A percentile compares a stretch with the other conserved stretches of the same genome.
Evolutionary conservation across 495 filamentous ascomycete species (phyloP).

Genomic region (Neurospora africana): DNA sequence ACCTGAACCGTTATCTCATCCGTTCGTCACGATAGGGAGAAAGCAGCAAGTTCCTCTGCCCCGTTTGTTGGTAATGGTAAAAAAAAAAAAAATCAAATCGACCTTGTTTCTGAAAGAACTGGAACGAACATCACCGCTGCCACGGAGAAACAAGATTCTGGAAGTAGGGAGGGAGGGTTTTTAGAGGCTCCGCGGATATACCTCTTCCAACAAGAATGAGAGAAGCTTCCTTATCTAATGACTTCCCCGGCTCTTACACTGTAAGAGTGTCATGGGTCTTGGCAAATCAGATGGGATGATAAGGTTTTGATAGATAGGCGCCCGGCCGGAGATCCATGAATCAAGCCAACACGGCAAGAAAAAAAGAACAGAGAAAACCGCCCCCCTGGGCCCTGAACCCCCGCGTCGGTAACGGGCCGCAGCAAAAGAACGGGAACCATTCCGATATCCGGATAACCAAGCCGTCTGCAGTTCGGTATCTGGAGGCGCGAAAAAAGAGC

Average conservation of each 20-base stretch:
- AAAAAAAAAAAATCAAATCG: too few species aligned
- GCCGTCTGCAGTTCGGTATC: background rate
- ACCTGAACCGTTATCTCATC: too few species aligned
- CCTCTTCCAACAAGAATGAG: too few species aligned
- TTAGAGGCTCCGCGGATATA: background rate
- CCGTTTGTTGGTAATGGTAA: too few species aligned
- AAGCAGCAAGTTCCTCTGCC: too few species aligned
- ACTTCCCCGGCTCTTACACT: too few species aligned
- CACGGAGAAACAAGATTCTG: background rate
- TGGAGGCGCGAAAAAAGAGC: background rate
- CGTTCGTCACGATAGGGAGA: too few species aligned
- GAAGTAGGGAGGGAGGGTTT: background rate
- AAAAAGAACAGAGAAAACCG: background rate
- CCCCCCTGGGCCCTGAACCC: background rate
- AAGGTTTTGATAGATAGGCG: background rate
- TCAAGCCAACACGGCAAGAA: background rate
- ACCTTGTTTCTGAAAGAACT: too few species aligned
- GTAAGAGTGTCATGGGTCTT: background rate
- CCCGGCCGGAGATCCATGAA: background rate
- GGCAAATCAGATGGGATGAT: background rate
- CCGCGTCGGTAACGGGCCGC: background rate
- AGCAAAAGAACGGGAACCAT: background rate
- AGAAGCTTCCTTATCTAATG: too few species aligned
- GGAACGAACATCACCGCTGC: background rate
- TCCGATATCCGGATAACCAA: background rate